phyloP scores from a whole-genome alignment of 176 grass and related monocot species.

The Hyparrhenia diplandra region DNA sequence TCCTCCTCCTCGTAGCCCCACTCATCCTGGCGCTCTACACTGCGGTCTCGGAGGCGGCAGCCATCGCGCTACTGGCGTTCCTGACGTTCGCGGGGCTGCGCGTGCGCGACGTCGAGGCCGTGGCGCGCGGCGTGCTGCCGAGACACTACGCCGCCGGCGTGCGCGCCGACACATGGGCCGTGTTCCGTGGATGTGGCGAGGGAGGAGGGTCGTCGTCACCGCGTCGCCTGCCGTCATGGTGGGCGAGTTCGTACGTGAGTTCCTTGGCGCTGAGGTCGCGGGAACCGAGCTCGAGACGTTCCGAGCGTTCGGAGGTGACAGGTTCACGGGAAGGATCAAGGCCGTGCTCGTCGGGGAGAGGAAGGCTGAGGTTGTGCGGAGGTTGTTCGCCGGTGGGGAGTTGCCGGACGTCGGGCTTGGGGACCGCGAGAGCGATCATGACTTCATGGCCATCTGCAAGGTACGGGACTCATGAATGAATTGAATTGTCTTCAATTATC shows the following conservation, averaged over 20 bases:
- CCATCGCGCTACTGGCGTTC: constrained; percentile 74
- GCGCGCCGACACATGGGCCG: constrained; percentile 75
- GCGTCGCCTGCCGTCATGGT: constrained; percentile 77
- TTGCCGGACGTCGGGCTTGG: constrained; percentile 76
- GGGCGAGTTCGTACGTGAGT: constrained; percentile 54
- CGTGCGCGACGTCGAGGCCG: constrained; percentile 52
- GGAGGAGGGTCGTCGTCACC: constrained; percentile 57
- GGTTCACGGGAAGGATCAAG: constrained; percentile 49
- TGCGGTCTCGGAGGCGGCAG: constrained; percentile 62
- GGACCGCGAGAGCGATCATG: constrained; percentile 81
- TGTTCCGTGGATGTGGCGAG: constrained; percentile 54
- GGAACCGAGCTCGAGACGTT: constrained; percentile 66
- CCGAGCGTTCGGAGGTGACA: background rate
- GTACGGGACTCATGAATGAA: too few species aligned
- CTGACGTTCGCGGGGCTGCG: constrained; percentile 59
- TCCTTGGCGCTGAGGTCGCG: constrained; percentile 59
- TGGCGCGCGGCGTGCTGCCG: constrained; percentile 62
- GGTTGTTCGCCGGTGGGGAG: constrained; percentile 29
- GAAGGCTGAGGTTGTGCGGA: constrained; percentile 53
- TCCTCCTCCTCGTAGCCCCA: constrained; percentile 53
- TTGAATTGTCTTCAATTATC: too few species aligned
- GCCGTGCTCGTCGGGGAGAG: constrained; percentile 58
- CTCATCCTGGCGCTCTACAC: constrained; percentile 57
- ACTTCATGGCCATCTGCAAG: constrained; percentile 86
- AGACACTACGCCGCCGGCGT: constrained; percentile 72